Evolutionary conservation across 2,329 filamentous ascomycete species (phyloP).

Genomic region (Aureobasidium sp.): DNA sequence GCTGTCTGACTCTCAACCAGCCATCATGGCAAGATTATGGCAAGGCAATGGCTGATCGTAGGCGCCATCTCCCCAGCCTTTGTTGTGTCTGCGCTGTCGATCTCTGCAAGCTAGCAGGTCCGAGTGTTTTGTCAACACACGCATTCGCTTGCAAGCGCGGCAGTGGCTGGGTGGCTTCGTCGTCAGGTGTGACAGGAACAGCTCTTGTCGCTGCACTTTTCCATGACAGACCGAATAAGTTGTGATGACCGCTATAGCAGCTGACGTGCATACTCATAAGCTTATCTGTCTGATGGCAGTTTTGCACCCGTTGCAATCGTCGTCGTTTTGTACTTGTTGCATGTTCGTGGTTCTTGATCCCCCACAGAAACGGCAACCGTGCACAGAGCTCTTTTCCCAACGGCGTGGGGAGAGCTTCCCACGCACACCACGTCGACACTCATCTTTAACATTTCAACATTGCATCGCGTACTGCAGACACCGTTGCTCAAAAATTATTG

Average conservation of each 20-base stretch:
- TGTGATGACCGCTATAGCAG: not conserved
- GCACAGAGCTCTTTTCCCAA: not conserved
- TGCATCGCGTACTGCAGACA: not conserved
- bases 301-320: not conserved
- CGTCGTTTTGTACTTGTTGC: not conserved
- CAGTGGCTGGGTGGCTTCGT: conserved; percentile 13
- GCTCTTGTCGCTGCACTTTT: not conserved
- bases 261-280: not conserved
- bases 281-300: not conserved
- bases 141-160: conserved; percentile 9
- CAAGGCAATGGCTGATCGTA: not conserved
- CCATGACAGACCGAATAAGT: too few species aligned
- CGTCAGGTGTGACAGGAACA: not conserved
- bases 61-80: conserved; percentile 5
- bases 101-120: conserved; percentile 12
- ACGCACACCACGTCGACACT: not conserved
- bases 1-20: not conserved
- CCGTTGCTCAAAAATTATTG: not conserved
- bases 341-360: not conserved
- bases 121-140: conserved; percentile 10
- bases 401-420: conserved; percentile 8
- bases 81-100: conserved; percentile 6
- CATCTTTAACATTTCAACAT: too few species aligned
- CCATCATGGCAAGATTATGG: not conserved
- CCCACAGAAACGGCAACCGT: conserved; percentile 5